phyloP scores from a whole-genome alignment of 805 yeast genomes.

The Barnettozyma sp. region DNA sequence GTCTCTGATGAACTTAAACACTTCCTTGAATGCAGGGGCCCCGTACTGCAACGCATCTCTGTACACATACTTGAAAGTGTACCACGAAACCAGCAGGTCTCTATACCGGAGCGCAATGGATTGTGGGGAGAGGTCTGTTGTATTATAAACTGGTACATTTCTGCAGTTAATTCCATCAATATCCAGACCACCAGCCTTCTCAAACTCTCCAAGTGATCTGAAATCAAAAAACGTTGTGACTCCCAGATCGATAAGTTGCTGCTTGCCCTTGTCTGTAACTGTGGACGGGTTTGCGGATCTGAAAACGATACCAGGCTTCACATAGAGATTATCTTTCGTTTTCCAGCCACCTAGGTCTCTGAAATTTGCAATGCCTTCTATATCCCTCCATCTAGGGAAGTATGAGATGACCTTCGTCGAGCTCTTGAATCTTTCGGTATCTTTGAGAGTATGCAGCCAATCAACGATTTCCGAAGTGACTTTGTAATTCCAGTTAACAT shows the following conservation, averaged over 20 bases:
- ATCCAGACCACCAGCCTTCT: conserved; percentile 37
- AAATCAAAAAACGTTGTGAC: conserved; percentile 59
- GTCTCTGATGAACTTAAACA: conserved; percentile 53
- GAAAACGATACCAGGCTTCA: conserved; percentile 47
- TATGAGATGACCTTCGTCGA: conserved; percentile 30
- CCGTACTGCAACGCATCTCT: conserved; percentile 50
- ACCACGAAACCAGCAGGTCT: conserved; percentile 50
- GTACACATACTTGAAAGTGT: conserved; percentile 59
- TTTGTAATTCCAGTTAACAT: conserved; percentile 50
- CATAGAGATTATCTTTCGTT: conserved; percentile 33
- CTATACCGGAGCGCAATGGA: conserved; percentile 50
- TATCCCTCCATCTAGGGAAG: conserved; percentile 49
- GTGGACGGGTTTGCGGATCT: conserved; percentile 57
- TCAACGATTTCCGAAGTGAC: conserved; percentile 45
- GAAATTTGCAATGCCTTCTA: conserved; percentile 67
- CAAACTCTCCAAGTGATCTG: conserved; percentile 53
- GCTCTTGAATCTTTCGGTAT: conserved; percentile 45
- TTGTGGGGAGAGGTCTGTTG: conserved; percentile 55
- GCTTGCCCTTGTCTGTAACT: conserved; percentile 48
- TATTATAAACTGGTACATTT: conserved; percentile 51
- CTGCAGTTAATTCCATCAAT: conserved; percentile 40
- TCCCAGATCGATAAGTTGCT: conserved; percentile 29
- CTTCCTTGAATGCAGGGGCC: conserved; percentile 35
- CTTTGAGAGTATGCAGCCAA: conserved; percentile 43
- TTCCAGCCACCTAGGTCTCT: conserved; percentile 78